Evolutionary conservation across 176 grass and related monocot species (phyloP), one percentile per base, ranked within the genome.

Genomic region (Miscanthus lutarioriparius): DNA sequence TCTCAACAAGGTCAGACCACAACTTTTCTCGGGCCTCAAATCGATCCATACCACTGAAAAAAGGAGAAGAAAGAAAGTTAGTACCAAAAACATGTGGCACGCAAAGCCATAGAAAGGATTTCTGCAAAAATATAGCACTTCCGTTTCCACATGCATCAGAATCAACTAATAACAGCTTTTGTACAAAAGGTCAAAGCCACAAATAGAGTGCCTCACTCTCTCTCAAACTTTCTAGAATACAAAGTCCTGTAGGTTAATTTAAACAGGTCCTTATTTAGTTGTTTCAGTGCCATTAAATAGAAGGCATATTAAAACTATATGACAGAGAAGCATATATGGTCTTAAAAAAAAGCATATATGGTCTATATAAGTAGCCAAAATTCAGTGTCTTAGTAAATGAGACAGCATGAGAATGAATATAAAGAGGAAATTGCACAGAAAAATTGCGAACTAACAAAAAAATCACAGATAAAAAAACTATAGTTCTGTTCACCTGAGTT

Each of bases 1-100:
- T 91, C 85, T 98, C 96, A 45, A 91, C 91, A 77, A 98, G 96
- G 83, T 98, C 92, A 28, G 96, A 87, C 96, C 96, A 98, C 74
- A 98, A 63, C 67, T 98, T 98, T 59, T 95, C 92, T 53, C 96
- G 87, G 71, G 91, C 96, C 75, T 98, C 91, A 87, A 98, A 98
- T 61, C 93, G 91, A 56, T 98, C 96, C 89, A 98, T 87, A 28
- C 91, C 96, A 92, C 96, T 98, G 80, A 77, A 77, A 81, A 82
- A 82, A 38, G 86, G 9, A 72, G 22, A 80, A 41, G 17, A 80
- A 49, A 39, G 69, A 14, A 83, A 84, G 56, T 84, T 70, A 83
- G 79, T 38, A 32, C 51, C 72, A 85, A 69, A 62, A 80, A 87
- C 27, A 76, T 80, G 36, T 65, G 64, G 65, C 15, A 47, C 13